Base-by-base conservation (phyloP, 1,284 basidiomycete species). In the Coriolopsis trogii region DNA sequence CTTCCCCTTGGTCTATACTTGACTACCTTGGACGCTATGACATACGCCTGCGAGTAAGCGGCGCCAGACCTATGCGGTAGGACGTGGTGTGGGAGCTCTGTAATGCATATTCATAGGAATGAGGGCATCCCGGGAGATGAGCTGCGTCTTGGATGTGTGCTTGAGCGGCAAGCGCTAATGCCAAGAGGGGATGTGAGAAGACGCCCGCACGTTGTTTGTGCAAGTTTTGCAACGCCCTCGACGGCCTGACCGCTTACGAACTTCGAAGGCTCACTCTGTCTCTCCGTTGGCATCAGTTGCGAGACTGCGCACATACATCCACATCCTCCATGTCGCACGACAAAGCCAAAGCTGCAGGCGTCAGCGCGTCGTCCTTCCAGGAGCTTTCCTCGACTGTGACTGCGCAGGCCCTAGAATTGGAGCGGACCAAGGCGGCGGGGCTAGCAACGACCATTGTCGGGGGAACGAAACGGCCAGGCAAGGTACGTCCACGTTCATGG, bases 321-420 rank as follows among this genome's bases (percentile, higher is more conserved):
- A n/a, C n/a, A n/a, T n/a, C n/a, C n/a, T n/a, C n/a, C n/a, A n/a
- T n/a, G n/a, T n/a, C n/a, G n/a, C n/a, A n/a, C n/a, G n/a, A n/a
- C n/a, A n/a, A n/a, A n/a, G n/a, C n/a, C n/a, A n/a, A n/a, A n/a
- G n/a, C n/a, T n/a, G n/a, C 83, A 34, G 85, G 85, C 4, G 76
- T 89, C 62, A 87, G 82, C 55, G 76, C 84, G 1, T 79, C 77
- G 51, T 88, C 89, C 0, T 89, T 91, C 67, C 79, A n/a, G n/a
- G n/a, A n/a, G n/a, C n/a, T n/a, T n/a, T n/a, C n/a, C n/a, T n/a
- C n/a, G n/a, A n/a, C n/a, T n/a, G n/a, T n/a, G n/a, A n/a, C n/a
- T n/a, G n/a, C n/a, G n/a, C n/a, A n/a, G n/a, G n/a, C n/a, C n/a
- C n/a, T n/a, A n/a, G n/a, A n/a, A 40, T 81, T 87, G 50, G 53